phyloP scores from a whole-genome alignment of 2,329 filamentous ascomycete genomes.

The Blastomyces gilchristii region DNA sequence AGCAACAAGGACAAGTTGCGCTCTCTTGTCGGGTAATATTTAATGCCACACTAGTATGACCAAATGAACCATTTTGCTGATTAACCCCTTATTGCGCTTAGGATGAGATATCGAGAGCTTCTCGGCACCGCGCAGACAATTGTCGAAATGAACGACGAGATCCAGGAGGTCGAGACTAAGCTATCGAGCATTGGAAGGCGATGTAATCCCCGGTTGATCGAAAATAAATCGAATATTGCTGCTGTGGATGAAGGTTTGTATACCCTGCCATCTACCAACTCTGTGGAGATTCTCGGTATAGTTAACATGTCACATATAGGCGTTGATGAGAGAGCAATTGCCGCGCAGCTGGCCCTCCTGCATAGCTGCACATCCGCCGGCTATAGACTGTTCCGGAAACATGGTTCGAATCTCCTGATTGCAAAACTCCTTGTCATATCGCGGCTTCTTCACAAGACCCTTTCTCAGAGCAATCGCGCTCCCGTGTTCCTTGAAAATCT shows the following conservation, averaged over 20 bases:
- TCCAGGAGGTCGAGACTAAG: conserved; percentile 60
- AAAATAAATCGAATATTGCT: conserved; percentile 47
- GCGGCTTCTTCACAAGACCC: conserved; percentile 62
- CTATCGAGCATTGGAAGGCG: conserved; percentile 62
- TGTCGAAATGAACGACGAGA: conserved; percentile 73
- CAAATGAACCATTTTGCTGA: conserved; percentile 4
- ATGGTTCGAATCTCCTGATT: conserved; percentile 43
- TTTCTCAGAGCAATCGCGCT: conserved; percentile 44
- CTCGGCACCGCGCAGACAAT: conserved; percentile 91
- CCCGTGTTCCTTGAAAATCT: conserved; percentile 51
- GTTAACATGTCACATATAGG: conserved; percentile 24
- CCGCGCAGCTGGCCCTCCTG: conserved; percentile 49
- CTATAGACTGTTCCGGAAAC: conserved; percentile 43
- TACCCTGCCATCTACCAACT: conserved; percentile 7
- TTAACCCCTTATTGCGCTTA: conserved; percentile 21
- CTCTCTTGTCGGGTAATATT: conserved; percentile 53
- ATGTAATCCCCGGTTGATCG: conserved; percentile 64
- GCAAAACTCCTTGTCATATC: conserved; percentile 68
- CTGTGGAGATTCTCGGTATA: not conserved
- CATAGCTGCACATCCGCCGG: conserved; percentile 46
- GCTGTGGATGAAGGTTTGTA: conserved; percentile 24
- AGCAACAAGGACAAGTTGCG: conserved; percentile 58
- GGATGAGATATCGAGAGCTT: conserved; percentile 70
- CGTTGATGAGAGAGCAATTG: conserved; percentile 34
- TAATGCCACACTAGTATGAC: not conserved